These are phyloP conservation scores for Phyllosticta ampelicida DNA, from an alignment of 2,329 filamentous ascomycete species.

Conservation along the genomic window DNA sequence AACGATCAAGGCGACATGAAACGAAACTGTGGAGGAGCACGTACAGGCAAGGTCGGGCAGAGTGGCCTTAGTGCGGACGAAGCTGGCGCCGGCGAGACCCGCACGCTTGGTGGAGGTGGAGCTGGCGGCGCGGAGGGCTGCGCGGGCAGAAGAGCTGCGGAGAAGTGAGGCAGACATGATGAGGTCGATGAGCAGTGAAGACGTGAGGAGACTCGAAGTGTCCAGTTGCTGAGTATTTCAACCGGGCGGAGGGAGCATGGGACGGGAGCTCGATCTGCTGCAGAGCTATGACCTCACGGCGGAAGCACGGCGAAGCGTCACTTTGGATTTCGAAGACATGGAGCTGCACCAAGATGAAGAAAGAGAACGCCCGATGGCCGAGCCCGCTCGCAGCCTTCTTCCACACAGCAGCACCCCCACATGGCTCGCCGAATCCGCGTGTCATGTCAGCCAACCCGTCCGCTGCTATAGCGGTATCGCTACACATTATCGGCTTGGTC, in stretches of 20 bases:
- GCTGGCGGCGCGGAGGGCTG: slow-evolving; percentile 58
- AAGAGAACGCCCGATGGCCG: not conserved
- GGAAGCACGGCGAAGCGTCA: not conserved
- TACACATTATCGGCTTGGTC: not conserved
- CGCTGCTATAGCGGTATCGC: not conserved
- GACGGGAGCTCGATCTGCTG: slow-evolving; percentile 2
- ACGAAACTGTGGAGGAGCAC: slow-evolving; percentile 16
- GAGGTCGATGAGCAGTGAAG: slow-evolving; percentile 4
- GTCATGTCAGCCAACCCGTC: not conserved
- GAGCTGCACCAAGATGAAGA: too few species aligned
- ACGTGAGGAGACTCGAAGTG: not conserved
- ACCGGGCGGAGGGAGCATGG: slow-evolving; percentile 1
- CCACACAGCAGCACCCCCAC: not conserved
- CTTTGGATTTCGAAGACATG: not conserved
- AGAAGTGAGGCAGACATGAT: slow-evolving; percentile 69
- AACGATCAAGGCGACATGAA: not conserved
- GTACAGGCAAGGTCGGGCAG: slow-evolving; percentile 78
- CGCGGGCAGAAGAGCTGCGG: slow-evolving; percentile 58
- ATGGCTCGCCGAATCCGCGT: not conserved
- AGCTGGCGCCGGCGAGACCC: slow-evolving; percentile 60
- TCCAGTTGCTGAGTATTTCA: not conserved
- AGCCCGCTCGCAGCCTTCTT: not conserved
- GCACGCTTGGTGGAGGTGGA: slow-evolving; percentile 50
- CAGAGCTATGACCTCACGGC: slow-evolving; percentile 7
- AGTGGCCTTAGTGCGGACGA: slow-evolving; percentile 79